A percentile compares a stretch with the other conserved stretches of the same genome.
Conservation (phyloP, 2,329 filamentous ascomycete species). For the Penicillium palitans region DNA sequence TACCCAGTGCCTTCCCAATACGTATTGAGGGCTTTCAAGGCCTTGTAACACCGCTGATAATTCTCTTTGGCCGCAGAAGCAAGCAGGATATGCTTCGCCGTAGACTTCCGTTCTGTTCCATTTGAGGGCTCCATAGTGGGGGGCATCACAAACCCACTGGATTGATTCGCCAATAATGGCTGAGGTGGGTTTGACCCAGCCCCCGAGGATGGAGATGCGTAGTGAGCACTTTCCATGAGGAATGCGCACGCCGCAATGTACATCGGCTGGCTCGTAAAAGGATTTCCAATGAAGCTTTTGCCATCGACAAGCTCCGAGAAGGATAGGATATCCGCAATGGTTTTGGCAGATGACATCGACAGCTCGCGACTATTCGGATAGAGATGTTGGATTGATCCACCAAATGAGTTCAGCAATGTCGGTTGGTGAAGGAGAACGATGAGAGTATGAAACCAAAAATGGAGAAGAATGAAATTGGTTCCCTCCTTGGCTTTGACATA, state of each 20-base stretch:
- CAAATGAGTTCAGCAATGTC: constrained; percentile 75
- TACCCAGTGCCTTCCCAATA: constrained; percentile 89
- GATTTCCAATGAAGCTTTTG: constrained; percentile 82
- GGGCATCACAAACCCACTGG: constrained; percentile 39
- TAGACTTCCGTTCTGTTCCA: constrained; percentile 34
- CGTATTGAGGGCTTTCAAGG: constrained; percentile 73
- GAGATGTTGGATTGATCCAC: constrained; percentile 67
- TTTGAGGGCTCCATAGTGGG: constrained; percentile 33
- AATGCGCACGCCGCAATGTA: constrained; percentile 91
- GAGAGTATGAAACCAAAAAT: constrained; percentile 86
- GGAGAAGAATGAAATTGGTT: constrained; percentile 81
- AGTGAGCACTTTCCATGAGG: constrained; percentile 75
- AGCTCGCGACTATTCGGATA: constrained; percentile 76
- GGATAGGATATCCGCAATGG: constrained; percentile 82
- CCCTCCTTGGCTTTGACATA: constrained; percentile 79
- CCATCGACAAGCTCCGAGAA: constrained; percentile 84
- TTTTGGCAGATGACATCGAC: constrained; percentile 87
- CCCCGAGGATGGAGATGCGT: constrained; percentile 65
- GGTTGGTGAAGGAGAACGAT: constrained; percentile 85
- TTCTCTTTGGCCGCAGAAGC: constrained; percentile 82
- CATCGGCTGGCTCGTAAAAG: constrained; percentile 86
- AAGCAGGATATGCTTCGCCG: constrained; percentile 69
- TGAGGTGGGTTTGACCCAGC: constrained; percentile 54
- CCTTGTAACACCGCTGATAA: constrained; percentile 83
- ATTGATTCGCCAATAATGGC: constrained; percentile 33